Conservation (phyloP, 2,329 filamentous ascomycete genomes). For the Seiridium cupressi region DNA sequence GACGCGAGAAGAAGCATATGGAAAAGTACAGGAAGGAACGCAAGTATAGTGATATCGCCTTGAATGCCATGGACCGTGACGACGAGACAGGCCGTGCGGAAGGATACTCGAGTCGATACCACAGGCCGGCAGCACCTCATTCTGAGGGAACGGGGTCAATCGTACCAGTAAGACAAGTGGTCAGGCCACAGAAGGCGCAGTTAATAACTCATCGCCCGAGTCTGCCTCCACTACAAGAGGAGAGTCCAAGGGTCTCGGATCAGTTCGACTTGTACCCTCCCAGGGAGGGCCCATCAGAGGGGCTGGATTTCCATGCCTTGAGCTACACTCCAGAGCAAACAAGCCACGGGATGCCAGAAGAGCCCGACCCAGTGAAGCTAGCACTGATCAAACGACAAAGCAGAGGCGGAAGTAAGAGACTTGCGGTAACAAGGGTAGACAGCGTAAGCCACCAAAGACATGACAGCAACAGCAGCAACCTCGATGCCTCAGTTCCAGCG, state of each 20-base stretch:
- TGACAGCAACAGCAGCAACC: not conserved
- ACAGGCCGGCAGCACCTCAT: not conserved
- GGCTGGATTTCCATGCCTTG: not conserved
- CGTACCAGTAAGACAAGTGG: not conserved
- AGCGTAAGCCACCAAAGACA: not conserved
- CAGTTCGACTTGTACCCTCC: not conserved
- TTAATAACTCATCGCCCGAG: not conserved
- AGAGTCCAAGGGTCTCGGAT: constrained; percentile 1
- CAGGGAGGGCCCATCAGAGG: not conserved
- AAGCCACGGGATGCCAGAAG: not conserved
- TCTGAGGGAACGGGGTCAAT: not conserved
- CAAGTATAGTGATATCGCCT: not conserved
- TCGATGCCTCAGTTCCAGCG: not conserved
- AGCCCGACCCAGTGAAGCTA: not conserved
- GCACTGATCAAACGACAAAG: not conserved
- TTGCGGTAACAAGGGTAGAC: not conserved
- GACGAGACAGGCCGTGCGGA: not conserved
- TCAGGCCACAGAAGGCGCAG: not conserved
- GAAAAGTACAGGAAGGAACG: not conserved
- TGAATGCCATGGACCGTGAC: not conserved
- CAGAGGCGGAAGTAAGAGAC: not conserved
- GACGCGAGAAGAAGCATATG: not conserved
- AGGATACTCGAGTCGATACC: not conserved
- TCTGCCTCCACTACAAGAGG: not conserved
- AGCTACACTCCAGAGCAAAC: not conserved